Base-by-base conservation (phyloP, 352 stramenopile genomes). In the Globisporangium paddicum region DNA sequence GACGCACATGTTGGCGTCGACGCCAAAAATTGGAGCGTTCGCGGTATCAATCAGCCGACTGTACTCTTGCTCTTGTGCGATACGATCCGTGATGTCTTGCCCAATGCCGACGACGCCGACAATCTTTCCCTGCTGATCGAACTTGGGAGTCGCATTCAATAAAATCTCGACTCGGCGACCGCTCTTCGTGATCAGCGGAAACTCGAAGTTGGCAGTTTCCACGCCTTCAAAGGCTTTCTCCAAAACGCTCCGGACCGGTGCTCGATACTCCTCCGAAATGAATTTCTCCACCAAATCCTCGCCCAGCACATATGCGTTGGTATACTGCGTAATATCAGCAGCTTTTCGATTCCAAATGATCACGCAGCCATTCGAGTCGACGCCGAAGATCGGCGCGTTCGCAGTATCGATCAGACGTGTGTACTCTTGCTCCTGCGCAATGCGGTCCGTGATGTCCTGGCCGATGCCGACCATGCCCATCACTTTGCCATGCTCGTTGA, bases 331-430 rank as follows among this genome's bases (percentile, higher is more conserved):
- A 21, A 81, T 76, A 16, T 73, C 82, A 11, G 71, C 68, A 14
- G 75, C 85, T 57, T 87, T 89, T 1, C 85, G 60, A 42, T 94
- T 96, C 81, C 83, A 96, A n/a, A 77, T 77, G 21, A 69, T 71
- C 32, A 75, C 63, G 1, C 50, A 38, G 0, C 65, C 62, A 2
- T 71, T 61, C 0, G 58, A 63, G 21, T 79, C 69, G 1, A 82
- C 68, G 11, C 85, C 87, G 60, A 96, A 93, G 52, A 95, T 95
- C n/a, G 84, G 79, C 16, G 82, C 75, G 50, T 95, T 93, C 0
- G 86, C 83, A 14, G 79, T 92, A 54, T 95, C 86, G 35, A 95
- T 90, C 2, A 95, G 28, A 32, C 28, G 28, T 6, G 28, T 32
- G 28, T 32, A 32, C 28, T 32, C 28, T 32, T 32, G 28, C 28